A percentile compares a stretch with the other conserved stretches of the same genome.
Evolutionary conservation across 1,284 basidiomycete genomes (phyloP).

Genomic region (Naganishia albida): DNA sequence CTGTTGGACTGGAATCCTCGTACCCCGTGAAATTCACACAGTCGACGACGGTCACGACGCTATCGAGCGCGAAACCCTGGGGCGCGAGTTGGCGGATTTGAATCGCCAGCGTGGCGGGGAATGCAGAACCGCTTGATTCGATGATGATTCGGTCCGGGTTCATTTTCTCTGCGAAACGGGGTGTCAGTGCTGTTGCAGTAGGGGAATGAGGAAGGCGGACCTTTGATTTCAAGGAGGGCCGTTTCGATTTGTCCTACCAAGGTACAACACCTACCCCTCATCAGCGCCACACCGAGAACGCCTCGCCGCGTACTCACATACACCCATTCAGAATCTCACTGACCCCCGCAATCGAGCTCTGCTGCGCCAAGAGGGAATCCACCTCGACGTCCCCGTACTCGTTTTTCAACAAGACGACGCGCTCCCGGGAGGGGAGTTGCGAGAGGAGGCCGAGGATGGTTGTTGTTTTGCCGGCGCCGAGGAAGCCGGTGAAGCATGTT

Average conservation of each 20-base stretch:
- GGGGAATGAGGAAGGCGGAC: constrained; percentile 51
- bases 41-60: constrained; percentile 84
- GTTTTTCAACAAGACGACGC: constrained; percentile 82
- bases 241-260: constrained; percentile 89
- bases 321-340: constrained; percentile 90
- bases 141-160: constrained; percentile 84
- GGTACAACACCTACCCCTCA: constrained; percentile 59
- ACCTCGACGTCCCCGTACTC: constrained; percentile 84
- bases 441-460: constrained; percentile 80
- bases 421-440: constrained; percentile 75
- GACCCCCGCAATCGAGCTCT: constrained; percentile 77
- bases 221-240: constrained; percentile 79
- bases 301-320: constrained; percentile 61
- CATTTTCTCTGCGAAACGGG: constrained; percentile 64
- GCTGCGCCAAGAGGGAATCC: constrained; percentile 79
- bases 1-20: constrained; percentile 83
- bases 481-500: constrained; percentile 82
- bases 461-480: constrained; percentile 60
- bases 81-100: constrained; percentile 83
- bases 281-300: neutral
- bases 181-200: neutral
- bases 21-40: constrained; percentile 83
- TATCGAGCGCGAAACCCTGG: constrained; percentile 76
- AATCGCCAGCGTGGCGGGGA: constrained; percentile 80
- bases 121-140: constrained; percentile 72